Evolutionary conservation across 1,139 yeast genomes (phyloP).

Genomic region (Pneumocystis oryctolagi): DNA sequence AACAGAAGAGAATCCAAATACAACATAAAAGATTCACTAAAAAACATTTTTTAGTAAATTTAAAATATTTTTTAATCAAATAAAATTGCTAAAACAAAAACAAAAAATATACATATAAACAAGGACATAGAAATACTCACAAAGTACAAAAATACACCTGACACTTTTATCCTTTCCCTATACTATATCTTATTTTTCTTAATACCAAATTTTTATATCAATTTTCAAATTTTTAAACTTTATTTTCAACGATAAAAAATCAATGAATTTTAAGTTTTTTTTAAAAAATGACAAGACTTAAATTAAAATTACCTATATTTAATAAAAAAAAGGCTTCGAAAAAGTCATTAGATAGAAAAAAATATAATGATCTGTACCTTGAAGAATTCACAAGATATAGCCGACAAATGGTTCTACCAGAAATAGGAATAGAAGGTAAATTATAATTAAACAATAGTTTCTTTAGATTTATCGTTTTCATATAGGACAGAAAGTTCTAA

Average conservation of each 20-base stretch:
- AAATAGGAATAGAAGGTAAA: slow-evolving; percentile 39
- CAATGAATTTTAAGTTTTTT: background rate
- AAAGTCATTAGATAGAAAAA: background rate
- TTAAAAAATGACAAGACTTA: background rate
- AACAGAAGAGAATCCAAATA: slow-evolving; percentile 3
- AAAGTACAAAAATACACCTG: background rate
- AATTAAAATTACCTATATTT: background rate
- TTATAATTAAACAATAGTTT: background rate
- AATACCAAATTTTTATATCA: background rate
- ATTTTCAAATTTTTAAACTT: background rate
- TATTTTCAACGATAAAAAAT: background rate
- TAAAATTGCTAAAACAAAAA: background rate
- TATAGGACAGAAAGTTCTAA: slow-evolving; percentile 45
- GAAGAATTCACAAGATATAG: slow-evolving; percentile 81
- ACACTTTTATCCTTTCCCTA: background rate
- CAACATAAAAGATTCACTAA: background rate
- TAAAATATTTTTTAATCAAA: background rate
- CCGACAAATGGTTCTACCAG: slow-evolving; percentile 86
- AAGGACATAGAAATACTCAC: background rate
- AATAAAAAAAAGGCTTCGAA: background rate
- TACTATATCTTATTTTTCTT: background rate
- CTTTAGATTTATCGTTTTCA: background rate
- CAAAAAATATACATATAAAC: background rate
- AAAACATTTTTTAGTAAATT: background rate
- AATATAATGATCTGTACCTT: slow-evolving; percentile 16